phyloP scores from a whole-genome alignment of 2,329 filamentous ascomycete species.

The Talaromyces albobiverticillius region DNA sequence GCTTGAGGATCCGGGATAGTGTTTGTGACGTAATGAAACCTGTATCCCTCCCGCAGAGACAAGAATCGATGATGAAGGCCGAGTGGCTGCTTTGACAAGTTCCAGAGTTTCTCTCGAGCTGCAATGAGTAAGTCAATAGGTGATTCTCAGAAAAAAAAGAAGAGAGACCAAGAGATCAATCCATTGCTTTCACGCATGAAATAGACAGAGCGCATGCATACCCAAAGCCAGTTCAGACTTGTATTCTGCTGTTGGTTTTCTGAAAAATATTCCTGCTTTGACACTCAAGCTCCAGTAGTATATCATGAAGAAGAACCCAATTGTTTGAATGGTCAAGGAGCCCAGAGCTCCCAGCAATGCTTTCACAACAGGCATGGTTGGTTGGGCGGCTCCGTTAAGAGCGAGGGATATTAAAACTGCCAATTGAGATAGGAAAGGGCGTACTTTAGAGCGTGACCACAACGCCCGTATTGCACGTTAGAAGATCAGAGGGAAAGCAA shows the following conservation, averaged over 20 bases:
- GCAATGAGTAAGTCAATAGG: neutral
- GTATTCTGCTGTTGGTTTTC: conserved; percentile 36
- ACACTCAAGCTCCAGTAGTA: conserved; percentile 31
- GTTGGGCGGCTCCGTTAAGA: neutral
- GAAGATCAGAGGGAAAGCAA: too few species aligned
- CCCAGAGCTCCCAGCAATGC: conserved; percentile 19
- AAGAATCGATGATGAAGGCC: conserved; percentile 53
- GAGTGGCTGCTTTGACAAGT: conserved; percentile 46
- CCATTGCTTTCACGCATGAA: neutral
- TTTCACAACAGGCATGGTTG: conserved; percentile 21
- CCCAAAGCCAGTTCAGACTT: conserved; percentile 39
- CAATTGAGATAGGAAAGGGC: too few species aligned
- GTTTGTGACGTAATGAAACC: conserved; percentile 56
- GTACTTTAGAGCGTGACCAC: too few species aligned
- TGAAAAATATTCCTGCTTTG: conserved; percentile 36
- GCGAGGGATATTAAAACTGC: too few species aligned
- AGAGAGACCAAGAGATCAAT: neutral
- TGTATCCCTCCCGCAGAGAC: conserved; percentile 47
- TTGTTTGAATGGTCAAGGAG: conserved; percentile 22
- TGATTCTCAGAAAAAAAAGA: neutral
- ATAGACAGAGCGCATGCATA: conserved; percentile 20
- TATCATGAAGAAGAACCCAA: conserved; percentile 36
- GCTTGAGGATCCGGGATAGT: conserved; percentile 24
- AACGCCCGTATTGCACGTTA: too few species aligned
- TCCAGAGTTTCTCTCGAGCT: conserved; percentile 56